Evolutionary conservation across 176 grass and related monocot genomes (phyloP).

Genomic region (Rhipidocladum racemiflorum): DNA sequence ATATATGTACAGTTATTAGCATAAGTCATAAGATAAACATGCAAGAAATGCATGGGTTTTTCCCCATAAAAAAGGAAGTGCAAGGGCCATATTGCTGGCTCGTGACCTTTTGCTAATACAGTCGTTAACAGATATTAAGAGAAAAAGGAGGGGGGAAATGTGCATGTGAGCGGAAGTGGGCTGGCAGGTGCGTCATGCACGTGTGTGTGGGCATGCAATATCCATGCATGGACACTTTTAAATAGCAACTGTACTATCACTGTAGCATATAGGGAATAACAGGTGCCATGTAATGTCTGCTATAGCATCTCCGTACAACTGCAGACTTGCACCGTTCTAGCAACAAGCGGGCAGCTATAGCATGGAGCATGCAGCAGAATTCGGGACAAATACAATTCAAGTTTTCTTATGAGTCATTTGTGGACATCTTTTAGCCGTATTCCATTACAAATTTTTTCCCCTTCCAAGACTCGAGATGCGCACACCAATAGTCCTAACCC

Average conservation of each 20-base stretch:
- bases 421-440: neutral
- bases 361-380: neutral
- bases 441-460: neutral
- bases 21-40: neutral
- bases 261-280: neutral
- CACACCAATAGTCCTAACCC: neutral
- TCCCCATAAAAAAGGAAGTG: neutral
- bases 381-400: neutral
- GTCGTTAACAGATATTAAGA: neutral
- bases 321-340: neutral
- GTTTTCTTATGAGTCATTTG: neutral
- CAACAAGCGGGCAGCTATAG: neutral
- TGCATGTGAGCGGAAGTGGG: neutral
- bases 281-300: neutral
- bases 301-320: neutral
- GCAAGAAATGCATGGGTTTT: neutral
- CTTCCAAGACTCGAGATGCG: neutral
- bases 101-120: neutral
- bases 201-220: neutral
- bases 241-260: neutral
- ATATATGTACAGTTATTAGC: neutral
- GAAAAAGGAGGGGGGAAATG: neutral
- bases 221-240: slow-evolving; percentile 1
- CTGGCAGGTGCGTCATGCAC: neutral
- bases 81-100: neutral